These are phyloP conservation scores for Rhizopogon roseolus DNA, from an alignment of 768 basidiomycete species.

Conservation along the genomic window DNA sequence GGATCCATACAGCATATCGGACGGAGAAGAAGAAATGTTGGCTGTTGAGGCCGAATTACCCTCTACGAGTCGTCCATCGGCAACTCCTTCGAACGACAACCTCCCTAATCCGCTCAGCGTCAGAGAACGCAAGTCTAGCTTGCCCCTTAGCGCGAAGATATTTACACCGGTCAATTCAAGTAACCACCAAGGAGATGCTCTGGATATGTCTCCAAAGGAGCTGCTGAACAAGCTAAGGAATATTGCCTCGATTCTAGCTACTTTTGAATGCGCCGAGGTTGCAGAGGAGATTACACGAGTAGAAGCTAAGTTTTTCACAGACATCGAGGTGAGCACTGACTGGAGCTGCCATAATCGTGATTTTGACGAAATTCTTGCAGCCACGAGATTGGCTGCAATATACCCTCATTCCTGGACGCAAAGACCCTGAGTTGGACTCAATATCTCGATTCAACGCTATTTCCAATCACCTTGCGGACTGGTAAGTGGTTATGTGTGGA, in stretches of 20 bases:
- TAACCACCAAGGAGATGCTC: slow-evolving; percentile 21
- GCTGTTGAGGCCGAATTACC: slow-evolving; percentile 27
- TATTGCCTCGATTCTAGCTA: slow-evolving; percentile 53
- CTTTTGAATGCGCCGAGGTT: slow-evolving; percentile 57
- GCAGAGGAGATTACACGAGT: slow-evolving; percentile 84
- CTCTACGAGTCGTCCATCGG: slow-evolving; percentile 20
- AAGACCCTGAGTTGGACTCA: slow-evolving; percentile 58
- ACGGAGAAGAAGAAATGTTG: slow-evolving; percentile 44
- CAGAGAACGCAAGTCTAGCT: slow-evolving; percentile 66
- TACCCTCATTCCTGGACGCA: slow-evolving; percentile 64
- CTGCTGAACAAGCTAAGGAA: slow-evolving; percentile 60
- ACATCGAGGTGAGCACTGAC: slow-evolving; percentile 59
- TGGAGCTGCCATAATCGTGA: neutral
- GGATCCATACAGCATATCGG: slow-evolving; percentile 49
- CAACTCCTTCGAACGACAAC: slow-evolving; percentile 15
- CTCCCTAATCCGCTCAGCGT: slow-evolving; percentile 18
- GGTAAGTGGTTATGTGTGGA: slow-evolving; percentile 41
- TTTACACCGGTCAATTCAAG: slow-evolving; percentile 29
- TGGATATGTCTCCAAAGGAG: slow-evolving; percentile 46
- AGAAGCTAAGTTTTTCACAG: slow-evolving; percentile 63
- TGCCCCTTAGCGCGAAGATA: slow-evolving; percentile 49
- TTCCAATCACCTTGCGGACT: slow-evolving; percentile 81
- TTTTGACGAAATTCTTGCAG: slow-evolving; percentile 32
- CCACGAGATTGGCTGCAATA: slow-evolving; percentile 86
- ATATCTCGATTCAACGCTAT: slow-evolving; percentile 70